Evolutionary conservation across 2,329 filamentous ascomycete species (phyloP), one percentile per base, ranked within the genome.

Genomic region (Zalaria sp.): DNA sequence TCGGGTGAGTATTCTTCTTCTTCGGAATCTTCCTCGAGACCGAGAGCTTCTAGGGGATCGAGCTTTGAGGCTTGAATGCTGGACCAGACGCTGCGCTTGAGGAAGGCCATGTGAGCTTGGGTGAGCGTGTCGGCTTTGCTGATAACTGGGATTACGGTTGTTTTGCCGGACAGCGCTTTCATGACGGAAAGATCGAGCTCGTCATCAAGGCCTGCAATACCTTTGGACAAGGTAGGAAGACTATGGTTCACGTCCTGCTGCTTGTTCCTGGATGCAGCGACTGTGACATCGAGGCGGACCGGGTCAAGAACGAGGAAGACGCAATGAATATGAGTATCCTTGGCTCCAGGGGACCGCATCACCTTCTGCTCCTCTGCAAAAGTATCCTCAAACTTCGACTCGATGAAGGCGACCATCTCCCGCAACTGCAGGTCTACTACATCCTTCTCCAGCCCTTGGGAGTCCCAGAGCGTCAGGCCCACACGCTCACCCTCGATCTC

Each of bases 311-410:
- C 69, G 43, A 96, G 72, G 64, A 98, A 94, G 42, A 87, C 87
- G 51, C 86, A 93, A 59, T 98, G 91, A 50, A 98, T 94, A 61
- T 98, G 91, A 39, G 89, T 95, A 66, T 98, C 91, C 59, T 87
- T 84, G 49, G 85, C 83, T 43, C 88, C 89, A 26, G 91, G 89
- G 41, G 88, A 87, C 54, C 91, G 83, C 47, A 95, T 73, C 37
- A 98, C 88, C 68, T 95, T 96, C 74, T 93, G 93, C 68, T 98
- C 91, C 64, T 98, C 91, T 38, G 78, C 78, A 59, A 98, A 93
- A 0, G 91, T 96, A 56, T 98, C 91, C 60, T 98, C 89, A 53
- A 98, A 98, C 62, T 96, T 96, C 68, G 83, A 89, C 68, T 98
- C 91, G 45, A 98, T 69, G 65, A 98, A 98, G 5, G 81, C 74